phyloP scores from a whole-genome alignment of 1,284 basidiomycete species.

The Cutaneotrichosporon arboriforme region DNA sequence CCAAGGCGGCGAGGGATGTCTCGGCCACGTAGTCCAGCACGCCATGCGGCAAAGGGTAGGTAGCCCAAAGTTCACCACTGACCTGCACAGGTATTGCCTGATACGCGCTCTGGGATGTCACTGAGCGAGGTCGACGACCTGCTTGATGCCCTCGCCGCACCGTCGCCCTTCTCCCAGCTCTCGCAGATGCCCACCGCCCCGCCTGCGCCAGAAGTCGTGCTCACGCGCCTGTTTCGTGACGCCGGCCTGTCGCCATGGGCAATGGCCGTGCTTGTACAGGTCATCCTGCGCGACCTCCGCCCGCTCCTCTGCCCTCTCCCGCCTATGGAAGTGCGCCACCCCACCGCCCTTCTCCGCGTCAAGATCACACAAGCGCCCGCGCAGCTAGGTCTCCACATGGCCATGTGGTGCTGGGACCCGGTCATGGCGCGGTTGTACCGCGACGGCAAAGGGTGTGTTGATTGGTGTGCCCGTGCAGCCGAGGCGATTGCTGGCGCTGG shows the following conservation, averaged over 20 bases:
- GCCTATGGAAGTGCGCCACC: slow-evolving; percentile 26
- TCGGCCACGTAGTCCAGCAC: slow-evolving; percentile 61
- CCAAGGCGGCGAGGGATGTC: slow-evolving; percentile 56
- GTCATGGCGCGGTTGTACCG: slow-evolving; percentile 58
- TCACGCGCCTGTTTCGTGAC: slow-evolving; percentile 21
- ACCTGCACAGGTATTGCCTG: background rate
- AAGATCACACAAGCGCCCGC: slow-evolving; percentile 44
- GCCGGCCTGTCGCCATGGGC: slow-evolving; percentile 55
- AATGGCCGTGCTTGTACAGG: slow-evolving; percentile 64
- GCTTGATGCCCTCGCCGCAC: slow-evolving; percentile 65
- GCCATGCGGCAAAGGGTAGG: slow-evolving; percentile 37
- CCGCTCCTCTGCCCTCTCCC: slow-evolving; percentile 67
- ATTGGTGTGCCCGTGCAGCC: slow-evolving; percentile 56
- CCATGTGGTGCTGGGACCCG: slow-evolving; percentile 67
- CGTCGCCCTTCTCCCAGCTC: slow-evolving; percentile 58
- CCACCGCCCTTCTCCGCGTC: slow-evolving; percentile 28
- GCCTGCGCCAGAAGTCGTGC: slow-evolving; percentile 12
- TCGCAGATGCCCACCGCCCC: slow-evolving; percentile 20
- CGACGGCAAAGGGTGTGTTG: slow-evolving; percentile 55
- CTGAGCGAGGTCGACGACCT: slow-evolving; percentile 57
- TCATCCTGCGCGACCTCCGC: slow-evolving; percentile 75
- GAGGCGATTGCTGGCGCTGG: slow-evolving; percentile 43
- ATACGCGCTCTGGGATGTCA: slow-evolving; percentile 23
- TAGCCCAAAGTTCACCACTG: background rate
- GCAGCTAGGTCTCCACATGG: slow-evolving; percentile 58